phyloP scores from a whole-genome alignment of 2,329 filamentous ascomycete species.

The Metarhizium guizhouense region DNA sequence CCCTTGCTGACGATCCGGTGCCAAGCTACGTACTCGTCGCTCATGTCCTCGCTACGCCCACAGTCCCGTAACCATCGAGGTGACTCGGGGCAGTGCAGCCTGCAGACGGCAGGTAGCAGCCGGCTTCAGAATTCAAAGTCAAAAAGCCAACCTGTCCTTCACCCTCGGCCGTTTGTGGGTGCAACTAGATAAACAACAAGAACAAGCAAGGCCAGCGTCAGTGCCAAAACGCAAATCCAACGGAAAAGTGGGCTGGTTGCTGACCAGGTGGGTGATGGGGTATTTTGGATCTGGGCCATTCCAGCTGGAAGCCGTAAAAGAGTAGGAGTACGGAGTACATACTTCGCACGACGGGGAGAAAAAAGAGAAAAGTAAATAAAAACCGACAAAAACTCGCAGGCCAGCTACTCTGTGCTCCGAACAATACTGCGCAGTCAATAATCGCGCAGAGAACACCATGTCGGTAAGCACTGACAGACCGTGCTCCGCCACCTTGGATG shows the following conservation, averaged over 20 bases:
- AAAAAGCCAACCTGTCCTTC: neutral
- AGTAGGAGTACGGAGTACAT: too few species aligned
- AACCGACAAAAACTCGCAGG: too few species aligned
- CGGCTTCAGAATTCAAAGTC: neutral
- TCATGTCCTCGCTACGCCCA: too few species aligned
- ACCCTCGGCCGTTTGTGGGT: neutral
- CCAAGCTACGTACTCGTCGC: neutral
- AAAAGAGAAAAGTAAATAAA: too few species aligned
- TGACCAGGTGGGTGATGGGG: too few species aligned
- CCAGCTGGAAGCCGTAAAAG: too few species aligned
- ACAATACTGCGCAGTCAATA: neutral
- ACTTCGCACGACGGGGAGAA: too few species aligned
- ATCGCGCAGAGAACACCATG: neutral
- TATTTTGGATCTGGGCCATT: too few species aligned
- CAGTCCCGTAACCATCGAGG: neutral
- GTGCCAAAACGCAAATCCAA: neutral
- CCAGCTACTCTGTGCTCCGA: too few species aligned
- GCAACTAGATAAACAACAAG: neutral
- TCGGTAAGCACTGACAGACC: neutral
- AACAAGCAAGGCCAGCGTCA: neutral
- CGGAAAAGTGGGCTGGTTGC: neutral
- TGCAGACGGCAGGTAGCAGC: neutral
- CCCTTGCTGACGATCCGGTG: neutral
- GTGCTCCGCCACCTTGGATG: neutral
- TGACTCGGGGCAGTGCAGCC: too few species aligned